Evolutionary conservation across 768 basidiomycete species (phyloP).

Genomic region (Russula sp.): DNA sequence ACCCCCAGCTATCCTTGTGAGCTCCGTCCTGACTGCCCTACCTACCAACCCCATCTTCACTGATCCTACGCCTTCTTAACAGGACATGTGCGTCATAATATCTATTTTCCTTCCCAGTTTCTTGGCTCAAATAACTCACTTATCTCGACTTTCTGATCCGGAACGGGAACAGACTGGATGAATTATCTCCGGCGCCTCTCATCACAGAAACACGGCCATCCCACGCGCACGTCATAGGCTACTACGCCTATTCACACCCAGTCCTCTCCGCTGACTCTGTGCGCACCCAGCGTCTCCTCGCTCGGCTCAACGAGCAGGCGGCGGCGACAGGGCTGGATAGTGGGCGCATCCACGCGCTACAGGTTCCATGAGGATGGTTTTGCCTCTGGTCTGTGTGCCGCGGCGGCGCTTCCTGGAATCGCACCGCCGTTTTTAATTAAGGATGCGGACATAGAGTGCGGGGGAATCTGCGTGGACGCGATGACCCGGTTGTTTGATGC

Average conservation of each 20-base stretch:
- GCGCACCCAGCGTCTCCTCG: conserved; percentile 51
- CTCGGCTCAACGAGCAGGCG: conserved; percentile 39
- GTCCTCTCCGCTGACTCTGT: conserved; percentile 60
- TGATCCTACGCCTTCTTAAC: not conserved
- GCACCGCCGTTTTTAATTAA: no score
- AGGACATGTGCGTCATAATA: conserved; percentile 13
- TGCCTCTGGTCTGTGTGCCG: conserved; percentile 43
- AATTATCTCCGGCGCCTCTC: conserved; percentile 5
- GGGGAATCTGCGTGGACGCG: not conserved
- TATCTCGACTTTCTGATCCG: not conserved
- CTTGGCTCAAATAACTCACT: not conserved
- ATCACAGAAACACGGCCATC: conserved; percentile 37
- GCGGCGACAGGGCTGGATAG: no score
- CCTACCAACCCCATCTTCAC: not conserved
- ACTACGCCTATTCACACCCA: conserved; percentile 67
- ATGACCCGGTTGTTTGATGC: not conserved
- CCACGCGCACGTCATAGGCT: conserved; percentile 44
- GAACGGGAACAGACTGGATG: not conserved
- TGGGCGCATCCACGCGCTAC: conserved; percentile 46
- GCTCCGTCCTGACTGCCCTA: not conserved
- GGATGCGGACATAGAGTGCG: conserved; percentile 3
- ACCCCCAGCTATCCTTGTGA: conserved; percentile 37
- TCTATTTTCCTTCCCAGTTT: not conserved
- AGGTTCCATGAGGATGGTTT: conserved; percentile 88
- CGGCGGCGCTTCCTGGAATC: not conserved